Evolutionary conservation across 805 yeast genomes (phyloP), one percentile per base, ranked within the genome.

Genomic region (Candida endomychidarum): DNA sequence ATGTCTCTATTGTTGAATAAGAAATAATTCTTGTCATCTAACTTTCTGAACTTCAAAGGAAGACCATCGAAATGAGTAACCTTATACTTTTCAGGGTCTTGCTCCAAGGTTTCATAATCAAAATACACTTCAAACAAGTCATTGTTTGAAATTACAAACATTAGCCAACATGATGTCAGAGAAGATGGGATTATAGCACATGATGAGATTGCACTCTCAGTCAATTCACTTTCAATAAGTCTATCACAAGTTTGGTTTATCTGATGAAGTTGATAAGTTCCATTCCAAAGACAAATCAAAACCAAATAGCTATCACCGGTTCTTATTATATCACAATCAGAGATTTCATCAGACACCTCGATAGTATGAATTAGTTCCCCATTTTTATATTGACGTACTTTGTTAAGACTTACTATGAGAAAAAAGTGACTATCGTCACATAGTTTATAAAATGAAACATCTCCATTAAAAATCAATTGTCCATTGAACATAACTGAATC

Each of bases 281-380:
- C 56, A 41, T 50, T 41, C 53, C 54, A 50, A 36, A 42, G 50
- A 6, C 46, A 18, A 2, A 50, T 30, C 16, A 53, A 37, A 9
- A 47, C 9, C 7, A 47, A 21, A 22, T 23, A 45, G 20, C 29
- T 30, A 20, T 38, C 17, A 15, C 12, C 26, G 2, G 41, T 21
- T 5, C 39, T 36, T 2, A 46, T 19, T 9, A 48, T n/a, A 22
- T 48, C 51, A 23, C 42, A 34, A 20, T 38, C 46, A n/a, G 48
- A 41, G 1, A 46, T 41, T 33, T 48, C 49, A 3, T 22, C 14
- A n/a, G 24, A 25, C 2, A 39, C 8, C 10, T 32, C 32, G 2
- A 47, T 29, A 7, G 12, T 34, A 15, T 41, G 43, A 7, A 29
- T 16, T 7, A 24, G n/a, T 2, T 2, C 9, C n/a, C 37, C 41